Percentiles rank a stretch among this genome's conserved stretches.
Evolutionary conservation across 2,329 filamentous ascomycete genomes (phyloP).

Genomic region (Colletotrichum eleusines): DNA sequence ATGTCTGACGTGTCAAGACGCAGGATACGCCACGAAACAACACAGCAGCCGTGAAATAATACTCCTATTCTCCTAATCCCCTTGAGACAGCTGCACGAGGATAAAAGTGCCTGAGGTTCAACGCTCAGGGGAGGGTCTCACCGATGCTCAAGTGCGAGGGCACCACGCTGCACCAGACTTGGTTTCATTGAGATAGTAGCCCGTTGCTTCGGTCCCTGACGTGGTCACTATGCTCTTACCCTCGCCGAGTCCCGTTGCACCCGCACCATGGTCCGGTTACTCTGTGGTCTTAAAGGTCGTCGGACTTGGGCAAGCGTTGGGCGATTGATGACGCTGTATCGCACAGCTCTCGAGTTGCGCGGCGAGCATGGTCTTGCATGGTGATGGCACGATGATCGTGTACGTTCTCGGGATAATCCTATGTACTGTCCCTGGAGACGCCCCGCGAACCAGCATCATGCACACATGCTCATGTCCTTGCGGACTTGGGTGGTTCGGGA

Average conservation of each 20-base stretch:
- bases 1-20: constrained; percentile 36
- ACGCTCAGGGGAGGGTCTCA: constrained; percentile 3
- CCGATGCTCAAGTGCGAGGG: neutral
- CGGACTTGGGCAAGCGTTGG: constrained; percentile 8
- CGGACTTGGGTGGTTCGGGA: neutral
- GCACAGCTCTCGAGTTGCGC: neutral
- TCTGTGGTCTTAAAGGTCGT: neutral
- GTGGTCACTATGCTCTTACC: constrained; percentile 19
- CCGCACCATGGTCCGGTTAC: constrained; percentile 22
- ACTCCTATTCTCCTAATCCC: constrained; percentile 40
- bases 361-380: neutral
- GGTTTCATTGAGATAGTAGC: neutral
- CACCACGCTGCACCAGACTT: neutral
- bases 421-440: neutral
- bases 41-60: constrained; percentile 12
- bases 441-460: neutral
- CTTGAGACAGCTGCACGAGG: constrained; percentile 33
- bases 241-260: constrained; percentile 35
- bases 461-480: neutral
- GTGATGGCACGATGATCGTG: too few species aligned
- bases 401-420: too few species aligned
- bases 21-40: constrained; percentile 8
- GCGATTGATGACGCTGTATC: neutral
- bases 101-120: neutral
- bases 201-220: constrained; percentile 23